Base-by-base conservation (phyloP, 2,329 filamentous ascomycete species). In the Gnomoniopsis sp. region DNA sequence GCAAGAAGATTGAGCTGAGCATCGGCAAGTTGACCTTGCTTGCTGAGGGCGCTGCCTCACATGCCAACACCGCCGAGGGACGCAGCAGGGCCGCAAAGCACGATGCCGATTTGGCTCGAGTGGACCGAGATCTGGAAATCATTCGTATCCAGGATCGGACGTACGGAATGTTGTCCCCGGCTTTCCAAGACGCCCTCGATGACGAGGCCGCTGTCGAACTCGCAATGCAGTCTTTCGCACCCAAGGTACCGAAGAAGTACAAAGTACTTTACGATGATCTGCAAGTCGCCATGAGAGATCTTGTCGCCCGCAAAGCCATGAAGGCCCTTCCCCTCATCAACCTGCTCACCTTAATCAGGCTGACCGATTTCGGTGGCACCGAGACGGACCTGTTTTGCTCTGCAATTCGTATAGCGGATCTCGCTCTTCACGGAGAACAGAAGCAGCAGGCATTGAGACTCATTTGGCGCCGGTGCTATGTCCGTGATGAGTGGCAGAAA, bases 1-100 rank as follows among this genome's bases (percentile, higher is more conserved):
- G 86, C 74, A 96, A 96, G 77, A 95, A 96, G 72, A 90, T 96
- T 36, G 89, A 98, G 73, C 78, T 98, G 26, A 96, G 91, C 60
- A 80, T 99, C 43, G 89, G 90, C 38, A 98, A 97, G 73, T 80
- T 99, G 49, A 84, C 88, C 17, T 80, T 86, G 55, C 74, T 97
- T 64, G 90, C 90, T 17, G 84, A 86, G 43, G 78, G 76, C 8
- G 72, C 75, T 54, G 58, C 60, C 8, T 59, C 48, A 17, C 62
- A 62, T 17, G 53, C 68, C 66, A 59, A 67, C 65, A 36, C 58
- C 41, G 65, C 58, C 44, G 55, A 63, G 26, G 57, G 60, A 2
- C 64, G 67, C 14, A 65, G 66, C 19, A 65, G 64, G 46, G 63
- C 66, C 53, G 70, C 62, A 33, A 69, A 70, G 59, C 65, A 69